A percentile compares a stretch with the other conserved stretches of the same genome.
Evolutionary conservation across 257 asterid species (phyloP).

Genomic region (Nicotiana benthamiana): DNA sequence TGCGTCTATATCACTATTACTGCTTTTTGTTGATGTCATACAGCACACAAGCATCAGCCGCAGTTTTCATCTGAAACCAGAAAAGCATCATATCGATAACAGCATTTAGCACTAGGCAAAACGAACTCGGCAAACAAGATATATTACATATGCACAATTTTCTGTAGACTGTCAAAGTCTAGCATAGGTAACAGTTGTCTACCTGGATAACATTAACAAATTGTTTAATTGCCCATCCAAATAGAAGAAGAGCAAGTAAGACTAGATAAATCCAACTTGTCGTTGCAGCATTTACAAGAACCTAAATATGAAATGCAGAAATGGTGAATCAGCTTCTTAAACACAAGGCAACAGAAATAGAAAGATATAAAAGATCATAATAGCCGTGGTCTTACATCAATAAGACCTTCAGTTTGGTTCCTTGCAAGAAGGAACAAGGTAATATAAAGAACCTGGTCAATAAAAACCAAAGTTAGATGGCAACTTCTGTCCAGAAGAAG

Average conservation of each 20-base stretch:
- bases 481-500: not conserved
- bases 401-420: constrained; percentile 43
- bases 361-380: constrained; percentile 6
- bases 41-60: constrained; percentile 82
- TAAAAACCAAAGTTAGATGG: constrained; percentile 14
- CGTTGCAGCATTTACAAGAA: constrained; percentile 41
- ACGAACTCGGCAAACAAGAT: not conserved
- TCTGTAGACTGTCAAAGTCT: not conserved
- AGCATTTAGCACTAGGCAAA: constrained; percentile 1
- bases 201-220: constrained; percentile 81
- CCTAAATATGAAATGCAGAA: constrained; percentile 31
- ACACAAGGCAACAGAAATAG: not conserved
- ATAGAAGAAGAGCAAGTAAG: constrained; percentile 42
- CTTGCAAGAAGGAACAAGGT: constrained; percentile 72
- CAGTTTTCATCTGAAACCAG: constrained; percentile 76
- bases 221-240: constrained; percentile 88
- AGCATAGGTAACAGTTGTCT: constrained; percentile 2
- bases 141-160: not conserved
- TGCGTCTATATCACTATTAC: constrained; percentile 21
- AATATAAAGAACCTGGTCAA: constrained; percentile 73
- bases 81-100: not conserved
- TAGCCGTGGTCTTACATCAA: constrained; percentile 40
- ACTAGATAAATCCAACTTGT: constrained; percentile 44
- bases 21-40: constrained; percentile 67
- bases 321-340: not conserved